These are phyloP conservation scores for Coemansia sp. DNA, from an alignment of 192 early-diverging fungal species.

Conservation along the genomic window DNA sequence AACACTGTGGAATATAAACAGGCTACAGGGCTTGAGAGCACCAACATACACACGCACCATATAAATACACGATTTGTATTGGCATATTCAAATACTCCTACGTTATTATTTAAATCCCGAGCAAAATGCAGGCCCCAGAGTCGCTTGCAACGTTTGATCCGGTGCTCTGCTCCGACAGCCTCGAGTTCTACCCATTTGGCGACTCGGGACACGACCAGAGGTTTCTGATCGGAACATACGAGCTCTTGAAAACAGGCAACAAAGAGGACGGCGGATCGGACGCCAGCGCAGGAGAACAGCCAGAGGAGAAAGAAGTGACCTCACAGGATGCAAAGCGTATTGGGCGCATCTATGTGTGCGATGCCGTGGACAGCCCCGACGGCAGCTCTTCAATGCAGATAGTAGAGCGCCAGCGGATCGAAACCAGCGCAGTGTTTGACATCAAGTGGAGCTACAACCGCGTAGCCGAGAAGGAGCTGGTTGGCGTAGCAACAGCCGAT, in stretches of 20 bases:
- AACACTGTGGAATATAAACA: no score
- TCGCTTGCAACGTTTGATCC: slow-evolving; percentile 59
- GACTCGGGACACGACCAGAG: slow-evolving; percentile 40
- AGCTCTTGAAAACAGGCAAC: slow-evolving; percentile 40
- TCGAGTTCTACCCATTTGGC: slow-evolving; percentile 65
- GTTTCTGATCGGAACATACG: slow-evolving; percentile 69
- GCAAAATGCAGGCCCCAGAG: background rate
- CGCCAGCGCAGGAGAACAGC: slow-evolving; percentile 11
- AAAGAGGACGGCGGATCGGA: slow-evolving; percentile 1
- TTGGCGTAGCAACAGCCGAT: slow-evolving; percentile 61
- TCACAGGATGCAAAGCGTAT: slow-evolving; percentile 51
- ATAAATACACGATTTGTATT: no score
- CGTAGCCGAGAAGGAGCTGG: slow-evolving; percentile 45
- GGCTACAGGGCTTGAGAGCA: no score
- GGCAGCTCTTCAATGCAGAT: slow-evolving; percentile 15
- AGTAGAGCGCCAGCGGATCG: slow-evolving; percentile 52
- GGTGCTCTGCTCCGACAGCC: slow-evolving; percentile 65
- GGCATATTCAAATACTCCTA: background rate
- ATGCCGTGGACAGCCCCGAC: slow-evolving; percentile 17
- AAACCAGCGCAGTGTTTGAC: slow-evolving; percentile 66
- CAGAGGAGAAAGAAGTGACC: no score
- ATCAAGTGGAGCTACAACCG: slow-evolving; percentile 67
- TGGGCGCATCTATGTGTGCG: slow-evolving; percentile 66
- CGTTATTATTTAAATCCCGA: background rate
- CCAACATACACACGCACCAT: no score